phyloP scores from a whole-genome alignment of 768 basidiomycete species.

The Podaxis sp. region DNA sequence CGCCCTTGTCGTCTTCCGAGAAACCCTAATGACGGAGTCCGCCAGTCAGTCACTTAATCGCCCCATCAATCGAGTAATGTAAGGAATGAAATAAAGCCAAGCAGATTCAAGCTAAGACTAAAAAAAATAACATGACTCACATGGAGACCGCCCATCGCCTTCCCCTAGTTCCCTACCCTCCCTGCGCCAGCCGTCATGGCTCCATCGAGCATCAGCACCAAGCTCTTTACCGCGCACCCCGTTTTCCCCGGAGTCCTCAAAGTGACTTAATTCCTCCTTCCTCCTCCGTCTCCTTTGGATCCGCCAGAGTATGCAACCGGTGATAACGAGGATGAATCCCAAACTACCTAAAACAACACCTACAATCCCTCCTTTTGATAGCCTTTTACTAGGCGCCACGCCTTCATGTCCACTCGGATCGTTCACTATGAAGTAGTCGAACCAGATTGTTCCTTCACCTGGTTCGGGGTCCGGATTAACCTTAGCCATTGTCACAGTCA shows the following conservation, averaged over 20 bases:
- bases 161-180: not conserved
- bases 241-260: too few relatives aligned
- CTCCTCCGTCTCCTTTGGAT: constrained; percentile 18
- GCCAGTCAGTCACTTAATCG: not conserved
- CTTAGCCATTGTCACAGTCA: constrained; percentile 35
- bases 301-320: constrained; percentile 18
- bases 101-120: not conserved
- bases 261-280: not conserved
- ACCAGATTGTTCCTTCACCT: constrained; percentile 41
- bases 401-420: constrained; percentile 22
- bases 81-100: not conserved
- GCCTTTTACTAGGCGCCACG: constrained; percentile 6
- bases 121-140: not conserved
- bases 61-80: not conserved
- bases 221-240: too few relatives aligned
- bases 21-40: not conserved
- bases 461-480: constrained; percentile 25
- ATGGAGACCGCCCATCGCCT: not conserved
- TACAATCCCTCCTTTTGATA: constrained; percentile 26
- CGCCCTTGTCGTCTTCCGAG: not conserved
- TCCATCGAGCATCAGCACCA: too few relatives aligned
- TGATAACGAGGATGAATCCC: constrained; percentile 17
- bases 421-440: constrained; percentile 37
- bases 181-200: too few relatives aligned
- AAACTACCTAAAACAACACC: constrained; percentile 31